Evolutionary conservation across 2,329 filamentous ascomycete genomes (phyloP).

Genomic region (Sarocladium oryzae): DNA sequence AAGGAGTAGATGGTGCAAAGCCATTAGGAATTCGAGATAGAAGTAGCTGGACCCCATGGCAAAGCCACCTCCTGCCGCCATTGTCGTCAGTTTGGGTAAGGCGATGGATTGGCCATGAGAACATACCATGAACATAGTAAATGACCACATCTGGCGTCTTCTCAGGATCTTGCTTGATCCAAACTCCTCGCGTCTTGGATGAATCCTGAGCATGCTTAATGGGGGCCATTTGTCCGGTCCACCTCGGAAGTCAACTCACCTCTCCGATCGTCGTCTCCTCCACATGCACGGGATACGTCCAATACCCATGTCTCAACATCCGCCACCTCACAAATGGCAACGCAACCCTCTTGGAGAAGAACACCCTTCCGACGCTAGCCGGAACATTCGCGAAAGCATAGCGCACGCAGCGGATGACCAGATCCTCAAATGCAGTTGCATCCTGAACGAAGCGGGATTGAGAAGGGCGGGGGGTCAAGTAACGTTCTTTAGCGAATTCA

Average conservation of each 20-base stretch:
- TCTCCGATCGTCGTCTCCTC: slow-evolving; percentile 35
- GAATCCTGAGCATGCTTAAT: slow-evolving; percentile 24
- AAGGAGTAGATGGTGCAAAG: slow-evolving; percentile 61
- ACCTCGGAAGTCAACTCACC: slow-evolving; percentile 21
- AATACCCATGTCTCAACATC: slow-evolving; percentile 65
- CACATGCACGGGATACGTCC: slow-evolving; percentile 58
- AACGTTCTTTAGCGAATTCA: slow-evolving; percentile 25
- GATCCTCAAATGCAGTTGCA: slow-evolving; percentile 68
- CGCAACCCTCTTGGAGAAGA: slow-evolving; percentile 69
- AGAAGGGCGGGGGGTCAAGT: slow-evolving; percentile 19
- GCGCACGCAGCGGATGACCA: slow-evolving; percentile 70
- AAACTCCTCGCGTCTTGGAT: slow-evolving; percentile 52
- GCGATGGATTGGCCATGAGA: background rate
- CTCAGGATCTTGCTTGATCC: slow-evolving; percentile 57
- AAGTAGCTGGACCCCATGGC: slow-evolving; percentile 77
- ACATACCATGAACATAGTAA: slow-evolving; percentile 71
- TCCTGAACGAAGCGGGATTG: slow-evolving; percentile 58
- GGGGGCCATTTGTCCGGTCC: background rate
- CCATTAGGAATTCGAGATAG: slow-evolving; percentile 76
- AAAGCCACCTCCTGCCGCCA: slow-evolving; percentile 63
- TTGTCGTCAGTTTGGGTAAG: slow-evolving; percentile 9
- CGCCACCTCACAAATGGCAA: slow-evolving; percentile 71
- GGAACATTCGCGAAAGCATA: slow-evolving; percentile 71
- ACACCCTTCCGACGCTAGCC: slow-evolving; percentile 62
- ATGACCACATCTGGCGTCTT: slow-evolving; percentile 67